Base-by-base conservation (phyloP, 768 basidiomycete species). In the Suillus tomentosus region DNA sequence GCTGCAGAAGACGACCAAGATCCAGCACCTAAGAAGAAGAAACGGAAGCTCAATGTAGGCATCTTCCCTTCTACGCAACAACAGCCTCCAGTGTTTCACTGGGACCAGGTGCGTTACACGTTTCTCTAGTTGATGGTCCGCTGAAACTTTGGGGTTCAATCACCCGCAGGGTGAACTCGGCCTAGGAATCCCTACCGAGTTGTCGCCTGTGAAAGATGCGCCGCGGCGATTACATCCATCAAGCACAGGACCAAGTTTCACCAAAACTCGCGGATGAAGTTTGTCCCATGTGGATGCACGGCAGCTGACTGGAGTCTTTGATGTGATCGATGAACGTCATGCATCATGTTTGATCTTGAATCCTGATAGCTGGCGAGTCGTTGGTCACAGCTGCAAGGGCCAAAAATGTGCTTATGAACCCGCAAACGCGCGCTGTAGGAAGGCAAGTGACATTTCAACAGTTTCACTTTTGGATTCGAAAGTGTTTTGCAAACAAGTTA, bases 1-100 rank as follows among this genome's bases (percentile, higher is more conserved):
- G 40, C 54, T 7, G 53, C 36, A 14, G 67, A 62, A 17, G 70
- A 17, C 36, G 74, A 70, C 27, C 60, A 72, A 27, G 76, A 73
- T 58, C 68, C 45, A 7, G 76, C 64, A 10, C 82, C 76, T 17
- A 87, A 85, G 76, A 89, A 88, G 79, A 90, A 89, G 77, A 89
- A 85, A 69, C 83, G 88, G 66, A 90, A 87, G 75, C 85, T 91
- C 61, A 86, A 87, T 64, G 67, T 89, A n/a, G 88, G 88, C 69
- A 77, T 58, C 17, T 58, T 58, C 40, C 57, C 57, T 27, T 58
- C 57, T 13, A 42, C 24, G 11, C 57, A 42, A 42, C 56, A 40
- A 37, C 76, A 80, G 62, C 78, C 80, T 19, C 65, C 73, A 19
- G 76, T 80, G 19, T 82, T 81, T 55, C 69, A 80, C 27, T 86